Base-by-base conservation (phyloP, 2,329 filamentous ascomycete species). In the Raffaelea ambrosiae region DNA sequence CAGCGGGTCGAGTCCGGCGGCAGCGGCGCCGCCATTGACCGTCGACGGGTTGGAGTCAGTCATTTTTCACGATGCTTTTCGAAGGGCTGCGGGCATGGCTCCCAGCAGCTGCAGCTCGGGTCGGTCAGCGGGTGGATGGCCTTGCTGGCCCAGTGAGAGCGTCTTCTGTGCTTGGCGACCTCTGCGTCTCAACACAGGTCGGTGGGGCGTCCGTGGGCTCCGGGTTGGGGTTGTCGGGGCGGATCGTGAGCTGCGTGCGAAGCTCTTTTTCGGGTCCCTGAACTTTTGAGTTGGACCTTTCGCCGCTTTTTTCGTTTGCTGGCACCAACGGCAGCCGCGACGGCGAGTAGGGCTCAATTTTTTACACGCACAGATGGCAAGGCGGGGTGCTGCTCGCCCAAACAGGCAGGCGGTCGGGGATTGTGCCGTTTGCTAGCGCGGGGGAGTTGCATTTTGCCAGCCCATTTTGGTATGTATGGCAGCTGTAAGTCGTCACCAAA, bases 31-130 rank as follows among this genome's bases (percentile, higher is more conserved):
- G 44, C 60, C 58, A 49, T 62, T 29, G 57, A 55, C 64, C 66
- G 59, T 70, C 68, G 56, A 64, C 61, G 61, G n/a, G n/a, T n/a
- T 65, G 64, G 59, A 63, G 64, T 74, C 70, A 68, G 70, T 70
- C 73, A 73, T 77, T 59, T 26, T 66, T 71, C 61, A 55, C 58
- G 57, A 46, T 38, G 40, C 40, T 39, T 22, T 31, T 47, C 31
- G 40, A 23, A n/a, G n/a, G n/a, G 44, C 44, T 48, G 50, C 43
- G 48, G 38, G 53, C 54, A 56, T 56, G 31, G 43, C 47, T 49
- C 35, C 43, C 22, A 31, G 18, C 33, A 44, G 40, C 43, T 36
- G 40, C 35, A 44, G 41, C 31, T 44, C 31, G 7, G 26, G 26
- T 29, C 7, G 26, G 26, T 29, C 13, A 7, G 26, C 13, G 26